A percentile compares a stretch with the other conserved stretches of the same genome.
These are phyloP conservation scores for Hyaloperonospora brassicae DNA, from an alignment of 352 stramenopile species.

Conservation along the genomic window DNA sequence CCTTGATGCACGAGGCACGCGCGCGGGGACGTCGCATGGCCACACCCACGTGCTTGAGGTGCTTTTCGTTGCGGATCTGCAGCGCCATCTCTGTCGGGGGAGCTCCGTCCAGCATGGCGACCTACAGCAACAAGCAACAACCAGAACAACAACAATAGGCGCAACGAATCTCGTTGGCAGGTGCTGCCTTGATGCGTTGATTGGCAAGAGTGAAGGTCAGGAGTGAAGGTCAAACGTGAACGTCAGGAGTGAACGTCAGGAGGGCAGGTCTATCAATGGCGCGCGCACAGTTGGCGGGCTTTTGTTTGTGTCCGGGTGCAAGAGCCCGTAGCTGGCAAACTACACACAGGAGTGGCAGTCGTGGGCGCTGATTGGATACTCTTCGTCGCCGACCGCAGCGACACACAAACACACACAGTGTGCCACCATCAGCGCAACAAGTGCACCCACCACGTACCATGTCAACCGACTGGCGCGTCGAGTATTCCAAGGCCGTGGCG, in stretches of 20 bases:
- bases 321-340: constrained; percentile 1
- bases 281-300: constrained; percentile 18
- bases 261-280: not conserved
- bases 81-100: constrained; percentile 60
- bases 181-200: constrained; percentile 12
- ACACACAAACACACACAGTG: too few relatives aligned
- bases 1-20: constrained; percentile 72
- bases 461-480: constrained; percentile 18
- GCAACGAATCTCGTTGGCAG: constrained; percentile 1
- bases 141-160: too few relatives aligned
- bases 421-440: too few relatives aligned
- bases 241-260: constrained; percentile 13
- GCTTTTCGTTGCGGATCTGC: constrained; percentile 73
- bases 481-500: constrained; percentile 18
- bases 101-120: constrained; percentile 14
- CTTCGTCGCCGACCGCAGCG: too few relatives aligned
- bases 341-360: too few relatives aligned
- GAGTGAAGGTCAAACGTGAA: too few relatives aligned
- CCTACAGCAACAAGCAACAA: not conserved
- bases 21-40: constrained; percentile 58
- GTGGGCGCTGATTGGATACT: too few relatives aligned
- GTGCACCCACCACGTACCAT: constrained; percentile 1
- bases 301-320: constrained; percentile 19
- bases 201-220: too few relatives aligned
- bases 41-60: constrained; percentile 77